A percentile compares a stretch with the other conserved stretches of the same genome.
Evolutionary conservation across 495 filamentous ascomycete genomes (phyloP).

Genomic region (Geopyxis carbonaria): DNA sequence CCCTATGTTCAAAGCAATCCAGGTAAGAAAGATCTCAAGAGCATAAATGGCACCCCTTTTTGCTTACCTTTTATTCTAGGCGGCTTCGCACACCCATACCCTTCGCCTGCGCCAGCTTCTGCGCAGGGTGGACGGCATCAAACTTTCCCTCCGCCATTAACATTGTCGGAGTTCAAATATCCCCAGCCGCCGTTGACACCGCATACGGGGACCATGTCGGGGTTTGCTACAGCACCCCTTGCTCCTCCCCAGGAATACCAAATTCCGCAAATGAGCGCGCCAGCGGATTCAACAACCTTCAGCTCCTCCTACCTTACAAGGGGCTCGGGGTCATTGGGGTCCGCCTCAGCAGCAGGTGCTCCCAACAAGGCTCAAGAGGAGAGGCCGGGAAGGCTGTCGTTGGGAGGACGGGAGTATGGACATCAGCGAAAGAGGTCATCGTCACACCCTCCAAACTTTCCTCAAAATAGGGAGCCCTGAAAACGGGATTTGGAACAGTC

Average conservation of each 20-base stretch:
- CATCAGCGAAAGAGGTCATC: constrained; percentile 25
- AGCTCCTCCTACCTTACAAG: constrained; percentile 23
- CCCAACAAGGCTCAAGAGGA: constrained; percentile 13
- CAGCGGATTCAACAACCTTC: constrained; percentile 22
- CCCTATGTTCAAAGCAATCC: constrained; percentile 25
- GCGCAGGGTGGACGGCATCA: constrained; percentile 15
- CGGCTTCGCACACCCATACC: constrained; percentile 22
- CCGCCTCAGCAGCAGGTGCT: constrained; percentile 12
- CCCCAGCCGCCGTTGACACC: constrained; percentile 24
- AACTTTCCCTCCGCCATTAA: constrained; percentile 20
- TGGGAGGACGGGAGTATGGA: constrained; percentile 16
- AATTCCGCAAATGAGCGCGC: constrained; percentile 24
- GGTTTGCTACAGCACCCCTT: constrained; percentile 24
- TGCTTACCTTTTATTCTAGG: constrained; percentile 5
- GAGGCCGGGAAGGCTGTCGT: constrained; percentile 17
- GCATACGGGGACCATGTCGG: constrained; percentile 23
- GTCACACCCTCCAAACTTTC: constrained; percentile 25
- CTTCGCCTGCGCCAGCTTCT: constrained; percentile 22
- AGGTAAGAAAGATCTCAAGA: constrained; percentile 10
- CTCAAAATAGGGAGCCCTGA: constrained; percentile 22
- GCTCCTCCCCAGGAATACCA: constrained; percentile 24
- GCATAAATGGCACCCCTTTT: neutral
- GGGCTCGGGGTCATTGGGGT: constrained; percentile 13
- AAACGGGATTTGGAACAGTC: too few species aligned
- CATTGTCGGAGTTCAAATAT: constrained; percentile 24